phyloP scores from a whole-genome alignment of 768 basidiomycete species.

The Boletus tylopilopsis region DNA sequence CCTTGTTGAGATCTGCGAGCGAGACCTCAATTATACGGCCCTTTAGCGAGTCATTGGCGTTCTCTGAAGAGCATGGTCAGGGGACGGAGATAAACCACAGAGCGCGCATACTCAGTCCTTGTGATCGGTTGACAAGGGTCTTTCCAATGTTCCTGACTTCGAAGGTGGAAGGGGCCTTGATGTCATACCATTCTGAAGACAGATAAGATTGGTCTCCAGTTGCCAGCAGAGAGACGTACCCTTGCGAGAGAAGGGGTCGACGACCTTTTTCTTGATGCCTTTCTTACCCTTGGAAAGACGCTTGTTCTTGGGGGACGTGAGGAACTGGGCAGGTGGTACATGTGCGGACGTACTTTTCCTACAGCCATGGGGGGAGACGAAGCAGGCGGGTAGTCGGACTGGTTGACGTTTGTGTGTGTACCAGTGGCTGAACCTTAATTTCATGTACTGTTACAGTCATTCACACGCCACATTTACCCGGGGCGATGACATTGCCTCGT shows the following conservation, averaged over 20 bases:
- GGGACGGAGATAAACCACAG: not conserved
- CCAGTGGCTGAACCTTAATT: conserved; percentile 62
- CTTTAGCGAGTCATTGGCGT: conserved; percentile 97
- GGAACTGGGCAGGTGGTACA: not conserved
- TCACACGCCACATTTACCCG: conserved; percentile 39
- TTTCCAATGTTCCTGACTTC: conserved; percentile 96
- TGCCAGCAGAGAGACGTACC: conserved; percentile 44
- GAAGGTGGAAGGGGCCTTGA: conserved; percentile 98
- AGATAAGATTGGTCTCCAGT: not conserved
- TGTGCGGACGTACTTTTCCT: conserved; percentile 62
- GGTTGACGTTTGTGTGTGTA: conserved; percentile 37
- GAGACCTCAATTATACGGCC: conserved; percentile 96
- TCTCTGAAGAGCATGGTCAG: conserved; percentile 54
- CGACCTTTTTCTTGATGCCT: conserved; percentile 99
- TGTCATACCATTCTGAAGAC: conserved; percentile 93
- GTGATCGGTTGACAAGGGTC: conserved; percentile 96
- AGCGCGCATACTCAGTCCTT: conserved; percentile 84
- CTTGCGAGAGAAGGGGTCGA: conserved; percentile 99
- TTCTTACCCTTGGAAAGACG: conserved; percentile 97
- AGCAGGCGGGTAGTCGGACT: conserved; percentile 46
- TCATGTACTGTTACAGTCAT: conserved; percentile 33
- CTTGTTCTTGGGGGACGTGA: conserved; percentile 69
- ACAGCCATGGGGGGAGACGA: conserved; percentile 69
- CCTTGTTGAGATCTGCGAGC: conserved; percentile 97
- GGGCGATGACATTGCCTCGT: conserved; percentile 42